These are phyloP conservation scores for Pythium dissotocum DNA, from an alignment of 352 stramenopile genomes.

Conservation along the genomic window DNA sequence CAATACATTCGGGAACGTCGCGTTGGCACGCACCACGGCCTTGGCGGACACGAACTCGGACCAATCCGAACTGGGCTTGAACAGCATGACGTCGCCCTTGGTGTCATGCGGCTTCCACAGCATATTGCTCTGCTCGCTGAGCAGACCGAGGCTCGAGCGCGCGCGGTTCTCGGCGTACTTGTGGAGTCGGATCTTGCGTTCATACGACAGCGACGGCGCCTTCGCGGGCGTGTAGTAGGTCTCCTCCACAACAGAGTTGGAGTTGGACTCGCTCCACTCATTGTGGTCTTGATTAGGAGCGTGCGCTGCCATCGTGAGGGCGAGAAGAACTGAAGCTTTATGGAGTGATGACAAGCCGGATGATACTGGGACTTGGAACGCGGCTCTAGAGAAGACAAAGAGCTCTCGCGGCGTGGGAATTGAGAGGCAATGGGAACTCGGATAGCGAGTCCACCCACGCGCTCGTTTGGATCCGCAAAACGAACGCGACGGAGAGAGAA, in stretches of 20 bases:
- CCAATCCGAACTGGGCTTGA: constrained; percentile 86
- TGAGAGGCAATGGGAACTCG: not conserved
- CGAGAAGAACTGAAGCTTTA: not conserved
- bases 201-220: constrained; percentile 80
- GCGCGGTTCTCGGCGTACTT: constrained; percentile 87
- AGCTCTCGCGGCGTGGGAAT: not conserved
- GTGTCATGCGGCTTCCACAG: constrained; percentile 82
- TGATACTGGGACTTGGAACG: not conserved
- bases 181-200: constrained; percentile 84
- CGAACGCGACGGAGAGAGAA: constrained; percentile 1
- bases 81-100: constrained; percentile 80
- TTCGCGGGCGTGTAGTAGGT: constrained; percentile 54
- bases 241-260: constrained; percentile 68
- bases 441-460: not conserved
- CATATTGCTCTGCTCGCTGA: constrained; percentile 72
- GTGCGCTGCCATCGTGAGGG: constrained; percentile 9
- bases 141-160: constrained; percentile 70
- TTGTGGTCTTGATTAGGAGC: constrained; percentile 19
- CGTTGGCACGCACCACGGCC: constrained; percentile 74
- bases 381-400: not conserved
- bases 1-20: constrained; percentile 77
- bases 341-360: not conserved
- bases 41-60: constrained; percentile 86
- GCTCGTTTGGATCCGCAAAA: not conserved
- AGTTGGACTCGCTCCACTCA: constrained; percentile 70